Evolutionary conservation across 176 grass and related monocot genomes (phyloP).

Genomic region (Oryza nivara): DNA sequence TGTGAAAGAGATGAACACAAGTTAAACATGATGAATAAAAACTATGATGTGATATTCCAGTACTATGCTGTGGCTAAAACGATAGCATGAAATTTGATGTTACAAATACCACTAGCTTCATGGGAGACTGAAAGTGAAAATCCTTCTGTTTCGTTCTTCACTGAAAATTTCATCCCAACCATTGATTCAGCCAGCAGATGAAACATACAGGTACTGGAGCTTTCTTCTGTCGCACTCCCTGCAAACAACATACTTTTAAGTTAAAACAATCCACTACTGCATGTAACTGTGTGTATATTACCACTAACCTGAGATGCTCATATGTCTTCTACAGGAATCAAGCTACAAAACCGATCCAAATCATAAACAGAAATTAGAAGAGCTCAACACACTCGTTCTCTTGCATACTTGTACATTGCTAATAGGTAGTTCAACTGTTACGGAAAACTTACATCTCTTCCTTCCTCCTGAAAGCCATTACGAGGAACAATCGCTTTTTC

Average conservation of each 20-base stretch:
- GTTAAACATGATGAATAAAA: constrained; percentile 1
- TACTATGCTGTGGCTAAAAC: constrained; percentile 16
- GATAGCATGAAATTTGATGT: constrained; percentile 25
- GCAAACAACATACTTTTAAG: constrained; percentile 29
- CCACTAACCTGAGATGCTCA: constrained; percentile 49
- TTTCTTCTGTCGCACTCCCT: constrained; percentile 50
- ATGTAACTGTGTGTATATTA: constrained; percentile 33
- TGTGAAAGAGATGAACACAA: neutral
- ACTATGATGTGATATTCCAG: neutral
- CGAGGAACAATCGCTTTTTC: constrained; percentile 12
- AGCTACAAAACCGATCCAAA: constrained; percentile 52
- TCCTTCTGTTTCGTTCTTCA: constrained; percentile 58
- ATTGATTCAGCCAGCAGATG: constrained; percentile 57
- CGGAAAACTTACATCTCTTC: constrained; percentile 36
- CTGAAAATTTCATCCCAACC: constrained; percentile 66
- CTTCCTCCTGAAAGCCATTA: constrained; percentile 29
- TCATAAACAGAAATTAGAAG: constrained; percentile 36
- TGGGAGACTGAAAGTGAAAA: constrained; percentile 56
- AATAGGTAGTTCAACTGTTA: constrained; percentile 20
- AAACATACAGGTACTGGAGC: constrained; percentile 43
- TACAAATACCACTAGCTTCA: constrained; percentile 73
- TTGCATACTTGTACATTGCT: constrained; percentile 23
- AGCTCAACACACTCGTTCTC: constrained; percentile 11
- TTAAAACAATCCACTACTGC: constrained; percentile 30
- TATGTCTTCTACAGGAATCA: constrained; percentile 46